Percentiles rank a stretch among this genome's conserved stretches.
phyloP scores from a whole-genome alignment of 2,329 filamentous ascomycete genomes.

The Thelonectria discophora region DNA sequence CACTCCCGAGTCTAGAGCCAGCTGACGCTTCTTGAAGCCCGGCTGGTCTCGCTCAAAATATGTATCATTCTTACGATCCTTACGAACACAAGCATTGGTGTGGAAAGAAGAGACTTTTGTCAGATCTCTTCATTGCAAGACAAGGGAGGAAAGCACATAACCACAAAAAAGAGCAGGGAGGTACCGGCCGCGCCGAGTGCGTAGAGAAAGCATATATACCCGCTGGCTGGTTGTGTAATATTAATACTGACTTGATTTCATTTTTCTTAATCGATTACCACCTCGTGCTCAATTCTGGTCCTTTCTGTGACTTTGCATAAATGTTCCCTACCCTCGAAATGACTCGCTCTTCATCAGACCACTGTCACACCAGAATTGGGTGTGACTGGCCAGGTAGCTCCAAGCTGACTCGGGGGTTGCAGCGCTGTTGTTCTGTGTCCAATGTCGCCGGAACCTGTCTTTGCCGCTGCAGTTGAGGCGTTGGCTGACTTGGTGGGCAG shows the following conservation, averaged over 20 bases:
- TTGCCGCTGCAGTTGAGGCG: not conserved
- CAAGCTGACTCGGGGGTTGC: too few species aligned
- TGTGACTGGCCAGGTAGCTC: not conserved
- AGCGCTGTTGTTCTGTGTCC: not conserved
- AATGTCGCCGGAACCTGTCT: not conserved
- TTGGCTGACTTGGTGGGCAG: not conserved
- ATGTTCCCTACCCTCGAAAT: not conserved
- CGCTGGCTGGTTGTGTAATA: conserved; percentile 48
- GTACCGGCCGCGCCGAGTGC: conserved; percentile 41
- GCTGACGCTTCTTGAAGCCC: conserved; percentile 28
- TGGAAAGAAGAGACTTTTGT: conserved; percentile 36
- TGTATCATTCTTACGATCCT: conserved; percentile 67
- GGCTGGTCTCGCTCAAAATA: conserved; percentile 32
- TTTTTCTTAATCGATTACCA: conserved; percentile 32
- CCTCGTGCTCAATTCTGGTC: conserved; percentile 28
- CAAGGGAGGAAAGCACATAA: conserved; percentile 31
- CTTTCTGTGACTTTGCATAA: not conserved
- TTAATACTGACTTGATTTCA: conserved; percentile 43
- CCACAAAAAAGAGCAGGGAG: conserved; percentile 36
- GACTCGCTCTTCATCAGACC: not conserved
- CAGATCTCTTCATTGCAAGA: conserved; percentile 25
- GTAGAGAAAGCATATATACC: conserved; percentile 45
- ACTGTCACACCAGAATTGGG: not conserved
- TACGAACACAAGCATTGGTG: conserved; percentile 55
- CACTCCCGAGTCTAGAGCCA: conserved; percentile 31